These are phyloP conservation scores for Coccomyxa sp. DNA, from an alignment of 139 green algal genomes.

Conservation along the genomic window DNA sequence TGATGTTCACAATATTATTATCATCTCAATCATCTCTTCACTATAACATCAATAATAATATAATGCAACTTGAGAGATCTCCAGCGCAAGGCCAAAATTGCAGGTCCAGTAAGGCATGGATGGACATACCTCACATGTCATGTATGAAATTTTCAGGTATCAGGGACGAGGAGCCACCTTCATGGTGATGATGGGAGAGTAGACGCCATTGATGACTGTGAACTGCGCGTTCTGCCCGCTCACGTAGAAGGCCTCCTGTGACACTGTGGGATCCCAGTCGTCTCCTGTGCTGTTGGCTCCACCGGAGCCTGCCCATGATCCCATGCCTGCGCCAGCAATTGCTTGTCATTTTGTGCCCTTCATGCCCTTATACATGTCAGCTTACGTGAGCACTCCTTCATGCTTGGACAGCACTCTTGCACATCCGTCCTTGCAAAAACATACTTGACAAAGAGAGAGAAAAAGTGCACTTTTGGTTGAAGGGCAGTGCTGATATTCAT, in stretches of 20 bases:
- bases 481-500: too few species aligned
- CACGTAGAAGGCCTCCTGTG: conserved; percentile 14
- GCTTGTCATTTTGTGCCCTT: background rate
- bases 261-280: background rate
- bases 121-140: background rate
- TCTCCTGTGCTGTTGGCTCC: background rate
- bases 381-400: too few species aligned
- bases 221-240: conserved; percentile 7
- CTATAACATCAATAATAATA: too few species aligned
- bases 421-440: too few species aligned
- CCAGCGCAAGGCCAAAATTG: too few species aligned
- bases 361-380: background rate
- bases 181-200: conserved; percentile 17
- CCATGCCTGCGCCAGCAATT: background rate
- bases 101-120: too few species aligned
- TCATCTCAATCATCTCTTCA: too few species aligned
- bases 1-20: too few species aligned
- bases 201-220: conserved; percentile 18
- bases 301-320: background rate
- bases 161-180: background rate
- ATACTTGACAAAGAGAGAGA: too few species aligned
- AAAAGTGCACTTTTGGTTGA: too few species aligned
- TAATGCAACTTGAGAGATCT: too few species aligned
- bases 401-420: too few species aligned
- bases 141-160: background rate